phyloP scores from a whole-genome alignment of 441 rosid genomes.

The Pelargonium australe region DNA sequence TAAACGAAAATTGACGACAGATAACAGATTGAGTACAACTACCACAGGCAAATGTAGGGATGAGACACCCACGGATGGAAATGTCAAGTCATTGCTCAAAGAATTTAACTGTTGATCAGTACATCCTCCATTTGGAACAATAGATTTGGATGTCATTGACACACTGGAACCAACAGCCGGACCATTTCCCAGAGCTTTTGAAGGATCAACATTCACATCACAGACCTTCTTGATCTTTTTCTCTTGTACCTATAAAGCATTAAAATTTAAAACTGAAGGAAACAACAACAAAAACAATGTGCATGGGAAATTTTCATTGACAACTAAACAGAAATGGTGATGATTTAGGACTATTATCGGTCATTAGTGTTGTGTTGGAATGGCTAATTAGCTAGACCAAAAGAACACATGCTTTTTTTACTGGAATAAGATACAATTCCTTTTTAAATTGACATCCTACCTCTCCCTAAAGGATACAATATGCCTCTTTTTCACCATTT shows the following conservation, averaged over 20 bases:
- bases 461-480: too few species aligned
- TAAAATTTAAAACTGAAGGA: not conserved
- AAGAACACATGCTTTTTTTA: not conserved
- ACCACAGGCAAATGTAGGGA: slow-evolving; percentile 88
- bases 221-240: slow-evolving; percentile 86
- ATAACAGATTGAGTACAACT: slow-evolving; percentile 42
- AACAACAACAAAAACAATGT: slow-evolving; percentile 10
- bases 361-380: not conserved
- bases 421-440: not conserved
- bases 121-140: slow-evolving; percentile 59
- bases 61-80: slow-evolving; percentile 70
- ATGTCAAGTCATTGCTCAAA: slow-evolving; percentile 46
- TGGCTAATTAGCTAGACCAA: not conserved
- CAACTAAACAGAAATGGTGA: not conserved
- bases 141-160: slow-evolving; percentile 36
- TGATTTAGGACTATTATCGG: not conserved
- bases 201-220: slow-evolving; percentile 71
- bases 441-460: not conserved
- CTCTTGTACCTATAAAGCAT: slow-evolving; percentile 69
- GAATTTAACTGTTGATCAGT: slow-evolving; percentile 35
- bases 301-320: not conserved
- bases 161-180: slow-evolving; percentile 57
- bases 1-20: not conserved
- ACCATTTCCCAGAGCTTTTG: slow-evolving; percentile 61
- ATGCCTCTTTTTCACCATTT: too few species aligned